Base-by-base conservation (phyloP, 202 grass and related monocot species). In the Panicum hallii region DNA sequence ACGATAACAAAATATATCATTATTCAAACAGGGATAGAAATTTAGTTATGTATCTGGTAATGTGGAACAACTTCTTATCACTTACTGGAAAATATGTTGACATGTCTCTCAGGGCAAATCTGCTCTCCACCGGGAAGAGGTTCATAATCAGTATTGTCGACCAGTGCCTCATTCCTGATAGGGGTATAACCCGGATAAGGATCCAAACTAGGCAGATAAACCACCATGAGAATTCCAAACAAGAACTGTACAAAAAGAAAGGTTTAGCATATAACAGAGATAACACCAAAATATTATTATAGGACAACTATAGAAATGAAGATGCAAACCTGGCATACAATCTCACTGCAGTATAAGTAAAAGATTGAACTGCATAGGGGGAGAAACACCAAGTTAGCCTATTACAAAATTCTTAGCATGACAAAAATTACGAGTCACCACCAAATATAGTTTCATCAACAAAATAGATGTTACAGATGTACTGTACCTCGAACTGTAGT, bases 181-280 rank as follows among this genome's bases (percentile, higher is more conserved):
- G 90, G 90, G 70, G 84, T 89, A 77, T 99, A 99, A 88, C 90
- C 91, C 5, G 90, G 77, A 80, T 94, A 99, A 64, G 93, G 55
- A 82, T 99, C 91, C 87, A 99, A 80, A 62, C 77, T 96, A 84
- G 97, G 97, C 48, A 99, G 70, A 91, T 99, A 93, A 76, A 89
- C 76, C 84, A 99, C 79, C 77, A 96, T 89, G 67, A 99, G 83
- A 64, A 94, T 86, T 89, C 97, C 93, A 92, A 97, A 99, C 38
- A 99, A 67, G 23, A 95, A 80, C 97, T 99, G 88, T 70, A 92
- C 43, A 88, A 81, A 81, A 70, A 81, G 13, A 88, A 42, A 67
- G 2, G 30, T 81, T 87, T 54, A 83, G 53, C 54, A 63, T 63
- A 77, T 36, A 11, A 49, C n/a, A 48, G 69, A 45, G 41, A 46